Conservation (phyloP, 2,329 filamentous ascomycete species). For the Colletotrichum tropicale region DNA sequence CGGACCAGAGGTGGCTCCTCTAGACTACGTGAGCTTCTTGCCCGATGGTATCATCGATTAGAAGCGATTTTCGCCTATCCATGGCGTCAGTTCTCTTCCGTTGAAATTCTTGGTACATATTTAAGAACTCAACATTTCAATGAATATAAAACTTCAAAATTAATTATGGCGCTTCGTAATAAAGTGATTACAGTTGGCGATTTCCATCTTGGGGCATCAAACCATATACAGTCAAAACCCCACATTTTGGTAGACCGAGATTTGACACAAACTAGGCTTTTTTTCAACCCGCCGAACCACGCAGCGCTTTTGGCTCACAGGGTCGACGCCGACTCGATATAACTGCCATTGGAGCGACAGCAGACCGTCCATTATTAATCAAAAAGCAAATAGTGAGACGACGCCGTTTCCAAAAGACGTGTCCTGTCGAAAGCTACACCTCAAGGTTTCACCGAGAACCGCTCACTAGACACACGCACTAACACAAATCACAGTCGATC, state of each 20-base stretch:
- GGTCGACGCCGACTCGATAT: not conserved
- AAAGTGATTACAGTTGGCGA: not conserved
- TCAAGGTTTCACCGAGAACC: not conserved
- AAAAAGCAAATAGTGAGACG: not conserved
- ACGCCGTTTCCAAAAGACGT: not conserved
- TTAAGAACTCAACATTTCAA: not conserved
- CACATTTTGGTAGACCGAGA: not conserved
- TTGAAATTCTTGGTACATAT: not conserved
- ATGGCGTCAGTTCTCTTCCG: not conserved
- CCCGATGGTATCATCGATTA: constrained; percentile 49
- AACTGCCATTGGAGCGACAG: not conserved
- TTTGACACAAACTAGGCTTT: not conserved
- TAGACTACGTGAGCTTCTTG: constrained; percentile 71
- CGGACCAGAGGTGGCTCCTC: constrained; percentile 65
- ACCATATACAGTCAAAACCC: not conserved
- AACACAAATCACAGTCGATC: not conserved
- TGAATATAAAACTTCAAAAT: not conserved
- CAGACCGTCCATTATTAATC: not conserved
- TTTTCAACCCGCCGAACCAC: not conserved
- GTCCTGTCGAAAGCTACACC: not conserved
- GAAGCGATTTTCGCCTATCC: not conserved
- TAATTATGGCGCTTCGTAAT: not conserved
- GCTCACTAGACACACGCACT: not conserved
- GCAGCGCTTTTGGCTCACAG: not conserved
- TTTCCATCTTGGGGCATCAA: not conserved